Conservation (phyloP, 192 early-diverging fungal species). For the Linnemannia hyalina region DNA sequence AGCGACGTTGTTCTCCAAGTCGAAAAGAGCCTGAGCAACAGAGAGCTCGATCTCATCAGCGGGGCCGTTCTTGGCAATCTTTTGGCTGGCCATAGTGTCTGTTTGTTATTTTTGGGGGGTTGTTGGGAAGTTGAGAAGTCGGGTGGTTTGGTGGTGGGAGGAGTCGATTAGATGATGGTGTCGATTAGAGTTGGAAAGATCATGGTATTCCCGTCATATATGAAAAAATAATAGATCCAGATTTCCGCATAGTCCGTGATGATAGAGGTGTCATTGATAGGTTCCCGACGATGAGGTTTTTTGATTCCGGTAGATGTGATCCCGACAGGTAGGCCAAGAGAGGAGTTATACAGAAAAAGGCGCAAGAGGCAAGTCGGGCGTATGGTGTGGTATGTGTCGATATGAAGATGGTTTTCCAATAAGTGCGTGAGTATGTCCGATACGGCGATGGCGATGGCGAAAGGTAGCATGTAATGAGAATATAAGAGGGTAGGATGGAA, state of each 20-base stretch:
- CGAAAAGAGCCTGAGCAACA: slow-evolving; percentile 96
- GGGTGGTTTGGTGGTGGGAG: not conserved
- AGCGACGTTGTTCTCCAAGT: slow-evolving; percentile 94
- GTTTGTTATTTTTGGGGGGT: slow-evolving; percentile 30
- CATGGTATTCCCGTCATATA: not conserved
- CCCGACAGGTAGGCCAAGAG: not conserved
- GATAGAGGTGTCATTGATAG: not conserved
- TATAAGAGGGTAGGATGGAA: not conserved
- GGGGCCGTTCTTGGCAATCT: slow-evolving; percentile 61
- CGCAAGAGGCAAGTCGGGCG: not conserved
- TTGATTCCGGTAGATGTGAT: not conserved
- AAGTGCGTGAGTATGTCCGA: not conserved
- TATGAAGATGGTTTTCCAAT: not conserved
- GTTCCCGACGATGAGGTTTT: not conserved
- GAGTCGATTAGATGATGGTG: slow-evolving; percentile 19
- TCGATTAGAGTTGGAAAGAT: slow-evolving; percentile 6
- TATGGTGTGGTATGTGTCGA: not conserved
- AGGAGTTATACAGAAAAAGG: not conserved
- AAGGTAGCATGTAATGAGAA: not conserved
- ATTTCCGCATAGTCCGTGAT: not conserved
- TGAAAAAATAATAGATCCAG: not conserved
- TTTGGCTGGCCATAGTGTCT: slow-evolving; percentile 64
- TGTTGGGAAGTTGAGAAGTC: not conserved
- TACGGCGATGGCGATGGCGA: not conserved
- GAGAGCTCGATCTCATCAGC: slow-evolving; percentile 90